These are phyloP conservation scores for Saccharomycopsis fermentans DNA, from an alignment of 805 yeast species.

Conservation along the genomic window DNA sequence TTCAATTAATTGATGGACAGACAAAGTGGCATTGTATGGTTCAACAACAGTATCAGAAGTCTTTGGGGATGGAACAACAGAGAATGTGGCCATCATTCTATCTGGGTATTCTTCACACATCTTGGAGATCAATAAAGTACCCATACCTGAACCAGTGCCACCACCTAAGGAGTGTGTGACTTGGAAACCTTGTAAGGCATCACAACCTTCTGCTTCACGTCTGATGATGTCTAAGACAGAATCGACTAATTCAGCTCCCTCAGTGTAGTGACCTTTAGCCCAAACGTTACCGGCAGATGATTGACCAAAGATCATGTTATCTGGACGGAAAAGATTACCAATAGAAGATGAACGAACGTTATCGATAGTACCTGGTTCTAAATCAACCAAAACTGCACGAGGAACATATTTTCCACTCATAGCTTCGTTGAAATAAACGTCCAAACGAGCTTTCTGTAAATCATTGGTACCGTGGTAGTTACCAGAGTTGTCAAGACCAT, in stretches of 20 bases:
- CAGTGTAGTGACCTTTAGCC: conserved; percentile 97
- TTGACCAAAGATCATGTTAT: conserved; percentile 81
- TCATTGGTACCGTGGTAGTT: conserved; percentile 53
- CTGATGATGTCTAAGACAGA: conserved; percentile 82
- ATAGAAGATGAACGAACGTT: conserved; percentile 69
- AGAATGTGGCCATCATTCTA: conserved; percentile 92
- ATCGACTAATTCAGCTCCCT: conserved; percentile 90
- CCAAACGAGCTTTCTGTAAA: conserved; percentile 46
- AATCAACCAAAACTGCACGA: conserved; percentile 83
- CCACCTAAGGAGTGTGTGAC: conserved; percentile 76
- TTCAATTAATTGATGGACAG: conserved; percentile 86
- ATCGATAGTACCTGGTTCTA: conserved; percentile 92
- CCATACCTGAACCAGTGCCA: conserved; percentile 97
- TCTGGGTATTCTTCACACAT: conserved; percentile 91
- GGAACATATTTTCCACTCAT: conserved; percentile 85
- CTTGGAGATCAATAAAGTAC: conserved; percentile 75
- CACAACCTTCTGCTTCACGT: conserved; percentile 90
- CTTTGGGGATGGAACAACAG: conserved; percentile 87
- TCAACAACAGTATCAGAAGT: conserved; percentile 90
- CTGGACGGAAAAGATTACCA: conserved; percentile 86
- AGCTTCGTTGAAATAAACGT: conserved; percentile 85
- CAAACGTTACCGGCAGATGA: conserved; percentile 92
- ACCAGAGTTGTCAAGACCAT: conserved; percentile 69
- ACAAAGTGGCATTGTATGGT: conserved; percentile 88
- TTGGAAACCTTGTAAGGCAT: conserved; percentile 91